phyloP scores from a whole-genome alignment of 805 yeast species.

The Spathaspora arborariae region DNA sequence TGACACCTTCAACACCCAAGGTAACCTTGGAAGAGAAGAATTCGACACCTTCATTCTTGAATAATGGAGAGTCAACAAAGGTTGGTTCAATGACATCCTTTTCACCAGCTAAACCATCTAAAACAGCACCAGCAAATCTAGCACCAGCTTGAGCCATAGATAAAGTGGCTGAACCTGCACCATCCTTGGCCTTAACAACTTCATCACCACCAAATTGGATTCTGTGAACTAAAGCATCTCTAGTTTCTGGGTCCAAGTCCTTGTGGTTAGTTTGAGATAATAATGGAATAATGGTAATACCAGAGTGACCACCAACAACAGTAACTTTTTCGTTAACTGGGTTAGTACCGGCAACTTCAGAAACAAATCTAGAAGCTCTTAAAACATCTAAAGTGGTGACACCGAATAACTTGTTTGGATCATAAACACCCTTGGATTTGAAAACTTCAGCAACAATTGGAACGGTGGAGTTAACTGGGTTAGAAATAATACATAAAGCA shows the following conservation, averaged over 20 bases:
- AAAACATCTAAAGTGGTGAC: conserved; percentile 92
- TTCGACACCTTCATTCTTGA: conserved; percentile 85
- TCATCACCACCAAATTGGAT: conserved; percentile 97
- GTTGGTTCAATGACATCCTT: conserved; percentile 63
- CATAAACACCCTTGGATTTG: conserved; percentile 80
- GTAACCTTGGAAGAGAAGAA: conserved; percentile 96
- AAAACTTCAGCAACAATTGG: conserved; percentile 94
- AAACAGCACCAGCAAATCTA: conserved; percentile 62
- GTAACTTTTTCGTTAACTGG: conserved; percentile 75
- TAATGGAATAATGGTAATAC: conserved; percentile 92
- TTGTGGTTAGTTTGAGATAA: conserved; percentile 79
- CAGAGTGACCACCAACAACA: conserved; percentile 97
- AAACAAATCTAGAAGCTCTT: conserved; percentile 82
- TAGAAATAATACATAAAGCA: conserved; percentile 75
- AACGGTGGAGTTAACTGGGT: conserved; percentile 97
- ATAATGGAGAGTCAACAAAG: conserved; percentile 77
- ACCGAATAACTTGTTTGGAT: conserved; percentile 91
- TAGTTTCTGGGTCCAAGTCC: conserved; percentile 38
- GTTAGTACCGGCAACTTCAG: conserved; percentile 64
- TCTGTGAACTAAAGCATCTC: conserved; percentile 66
- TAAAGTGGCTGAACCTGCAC: conserved; percentile 90
- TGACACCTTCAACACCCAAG: conserved; percentile 88
- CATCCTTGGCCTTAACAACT: conserved; percentile 89
- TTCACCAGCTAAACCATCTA: conserved; percentile 63
- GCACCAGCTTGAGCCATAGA: conserved; percentile 95